phyloP scores from a whole-genome alignment of 805 yeast genomes.

The Saccharomyces eubayanus region DNA sequence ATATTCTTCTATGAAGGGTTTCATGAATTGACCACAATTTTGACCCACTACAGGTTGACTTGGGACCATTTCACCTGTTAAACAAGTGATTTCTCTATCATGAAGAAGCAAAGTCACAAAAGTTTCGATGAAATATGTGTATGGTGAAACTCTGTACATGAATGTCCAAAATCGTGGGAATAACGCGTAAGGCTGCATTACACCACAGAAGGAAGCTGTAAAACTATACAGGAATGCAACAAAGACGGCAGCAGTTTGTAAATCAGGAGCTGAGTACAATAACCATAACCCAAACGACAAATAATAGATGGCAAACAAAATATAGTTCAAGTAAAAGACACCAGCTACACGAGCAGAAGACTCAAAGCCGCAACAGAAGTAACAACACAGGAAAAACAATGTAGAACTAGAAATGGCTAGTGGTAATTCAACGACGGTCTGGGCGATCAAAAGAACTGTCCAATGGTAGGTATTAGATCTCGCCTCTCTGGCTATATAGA shows the following conservation, averaged over 20 bases:
- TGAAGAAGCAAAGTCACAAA: conserved; percentile 42
- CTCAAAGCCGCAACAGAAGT: conserved; percentile 39
- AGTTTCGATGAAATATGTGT: conserved; percentile 47
- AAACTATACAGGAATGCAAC: conserved; percentile 33
- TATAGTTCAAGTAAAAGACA: conserved; percentile 37
- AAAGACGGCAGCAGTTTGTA: conserved; percentile 56
- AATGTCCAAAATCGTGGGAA: conserved; percentile 69
- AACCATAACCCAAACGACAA: conserved; percentile 40
- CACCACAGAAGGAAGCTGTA: conserved; percentile 28
- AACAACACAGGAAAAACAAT: conserved; percentile 43
- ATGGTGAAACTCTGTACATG: conserved; percentile 56
- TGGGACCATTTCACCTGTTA: conserved; percentile 37
- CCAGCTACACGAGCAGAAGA: conserved; percentile 38
- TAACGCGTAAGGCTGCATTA: conserved; percentile 28
- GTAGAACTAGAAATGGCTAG: conserved; percentile 42
- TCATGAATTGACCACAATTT: conserved; percentile 51
- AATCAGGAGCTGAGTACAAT: conserved; percentile 51
- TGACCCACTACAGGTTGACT: conserved; percentile 46
- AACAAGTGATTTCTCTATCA: conserved; percentile 43
- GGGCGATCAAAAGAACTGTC: conserved; percentile 48
- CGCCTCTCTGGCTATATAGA: conserved; percentile 61
- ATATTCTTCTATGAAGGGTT: conserved; percentile 32
- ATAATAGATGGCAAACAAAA: conserved; percentile 35
- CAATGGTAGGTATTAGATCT: conserved; percentile 65
- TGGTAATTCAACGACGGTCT: conserved; percentile 50